Percentiles rank a stretch among this genome's conserved stretches.
These are phyloP conservation scores for Russula brevipes DNA, from an alignment of 768 basidiomycete species.

Conservation along the genomic window DNA sequence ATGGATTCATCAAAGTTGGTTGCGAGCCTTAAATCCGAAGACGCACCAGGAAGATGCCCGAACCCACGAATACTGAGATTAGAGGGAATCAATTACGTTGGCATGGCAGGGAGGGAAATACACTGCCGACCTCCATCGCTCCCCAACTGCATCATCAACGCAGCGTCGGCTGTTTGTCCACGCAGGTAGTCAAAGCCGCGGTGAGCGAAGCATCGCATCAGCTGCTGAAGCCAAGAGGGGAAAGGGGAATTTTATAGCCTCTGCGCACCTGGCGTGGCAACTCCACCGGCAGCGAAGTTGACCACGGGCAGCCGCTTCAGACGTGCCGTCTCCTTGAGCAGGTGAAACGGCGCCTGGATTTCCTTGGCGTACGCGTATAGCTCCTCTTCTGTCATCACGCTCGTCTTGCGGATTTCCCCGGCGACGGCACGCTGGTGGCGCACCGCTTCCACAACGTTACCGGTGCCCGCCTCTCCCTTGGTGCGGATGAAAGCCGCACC, in stretches of 20 bases:
- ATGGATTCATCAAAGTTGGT: not conserved
- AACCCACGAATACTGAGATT: slow-evolving; percentile 88
- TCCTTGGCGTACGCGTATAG: slow-evolving; percentile 91
- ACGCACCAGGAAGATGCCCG: slow-evolving; percentile 90
- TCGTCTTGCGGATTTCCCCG: slow-evolving; percentile 78
- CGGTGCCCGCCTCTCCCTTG: slow-evolving; percentile 89
- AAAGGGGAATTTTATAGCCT: not conserved
- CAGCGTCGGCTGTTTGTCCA: slow-evolving; percentile 72
- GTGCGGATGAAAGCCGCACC: slow-evolving; percentile 98
- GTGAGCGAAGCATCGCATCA: not conserved
- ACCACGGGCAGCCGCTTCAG: slow-evolving; percentile 92
- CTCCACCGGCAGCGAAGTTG: slow-evolving; percentile 93
- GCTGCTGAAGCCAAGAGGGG: slow-evolving; percentile 1
- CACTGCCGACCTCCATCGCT: slow-evolving; percentile 79
- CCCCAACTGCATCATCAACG: slow-evolving; percentile 98
- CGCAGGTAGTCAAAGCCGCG: slow-evolving; percentile 16
- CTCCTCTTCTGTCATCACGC: slow-evolving; percentile 91
- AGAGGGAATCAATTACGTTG: slow-evolving; percentile 1
- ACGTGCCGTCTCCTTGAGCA: slow-evolving; percentile 93
- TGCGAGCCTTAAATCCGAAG: not conserved
- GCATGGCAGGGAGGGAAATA: not conserved
- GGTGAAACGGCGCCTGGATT: slow-evolving; percentile 87
- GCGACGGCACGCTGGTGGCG: slow-evolving; percentile 83
- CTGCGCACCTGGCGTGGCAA: slow-evolving; percentile 77
- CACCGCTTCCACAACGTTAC: slow-evolving; percentile 91